These are phyloP conservation scores for Populus nigra DNA, from an alignment of 345 rosid species.

Conservation along the genomic window DNA sequence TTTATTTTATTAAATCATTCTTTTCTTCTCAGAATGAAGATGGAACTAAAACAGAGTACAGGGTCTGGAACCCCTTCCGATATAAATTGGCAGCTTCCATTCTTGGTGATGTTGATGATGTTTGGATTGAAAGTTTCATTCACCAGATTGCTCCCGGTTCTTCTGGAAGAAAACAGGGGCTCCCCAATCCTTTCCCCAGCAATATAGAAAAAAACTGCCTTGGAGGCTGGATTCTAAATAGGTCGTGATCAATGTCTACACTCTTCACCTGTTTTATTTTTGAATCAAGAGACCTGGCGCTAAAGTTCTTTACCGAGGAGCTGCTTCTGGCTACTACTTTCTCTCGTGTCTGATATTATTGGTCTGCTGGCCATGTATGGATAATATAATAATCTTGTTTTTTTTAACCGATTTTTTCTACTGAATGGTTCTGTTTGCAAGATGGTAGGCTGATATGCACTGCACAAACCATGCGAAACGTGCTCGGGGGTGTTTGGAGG, in stretches of 20 bases:
- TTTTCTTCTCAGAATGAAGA: conserved; percentile 60
- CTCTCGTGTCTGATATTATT: conserved; percentile 84
- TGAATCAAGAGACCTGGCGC: conserved; percentile 82
- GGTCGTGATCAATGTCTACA: not conserved
- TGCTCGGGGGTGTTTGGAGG: not conserved
- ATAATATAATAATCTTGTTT: no score
- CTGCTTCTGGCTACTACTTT: conserved; percentile 97
- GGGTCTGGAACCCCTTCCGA: conserved; percentile 97
- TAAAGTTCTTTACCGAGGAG: conserved; percentile 89
- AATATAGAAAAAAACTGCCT: not conserved
- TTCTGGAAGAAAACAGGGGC: not conserved
- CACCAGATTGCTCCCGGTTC: not conserved
- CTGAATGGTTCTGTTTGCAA: not conserved
- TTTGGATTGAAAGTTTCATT: conserved; percentile 69
- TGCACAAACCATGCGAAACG: not conserved
- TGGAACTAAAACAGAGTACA: conserved; percentile 83
- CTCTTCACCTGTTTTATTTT: not conserved
- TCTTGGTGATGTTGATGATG: conserved; percentile 94
- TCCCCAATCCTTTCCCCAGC: not conserved
- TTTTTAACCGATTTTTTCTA: not conserved
- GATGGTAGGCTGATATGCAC: not conserved
- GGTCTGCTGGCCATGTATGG: not conserved
- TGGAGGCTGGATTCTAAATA: not conserved
- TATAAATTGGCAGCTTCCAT: conserved; percentile 92
- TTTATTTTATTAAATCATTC: not conserved